Evolutionary conservation across 2,329 filamentous ascomycete species (phyloP), one percentile per base, ranked within the genome.

Genomic region (Fusarium mexicanum): DNA sequence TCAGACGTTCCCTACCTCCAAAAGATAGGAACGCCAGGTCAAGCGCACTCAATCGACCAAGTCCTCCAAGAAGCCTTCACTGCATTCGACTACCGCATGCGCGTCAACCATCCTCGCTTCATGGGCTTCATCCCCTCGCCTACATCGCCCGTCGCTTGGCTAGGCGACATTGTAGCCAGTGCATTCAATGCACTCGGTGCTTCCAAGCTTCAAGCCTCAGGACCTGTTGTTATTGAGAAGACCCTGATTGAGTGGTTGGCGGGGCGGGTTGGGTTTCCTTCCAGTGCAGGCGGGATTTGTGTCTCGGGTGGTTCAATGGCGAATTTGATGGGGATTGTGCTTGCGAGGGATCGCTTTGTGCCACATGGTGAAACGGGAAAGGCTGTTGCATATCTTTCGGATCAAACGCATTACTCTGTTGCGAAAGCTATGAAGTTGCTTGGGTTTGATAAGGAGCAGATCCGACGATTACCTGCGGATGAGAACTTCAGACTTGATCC

Each of bases 301-400:
- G 76, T 79, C 13, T 79, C 77, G 3, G 77, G 76, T 5, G 77
- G 76, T 9, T 76, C 75, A n/a, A 77, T 79, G 67, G 77, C 74
- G 26, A 79, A 79, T 46, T 24, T 79, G 38, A 73, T 75, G 61
- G 77, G 68, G 2, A 70, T 79, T 22, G 64, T 77, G 5, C 47
- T 76, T 4, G 74, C 77, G 3, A 69, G 76, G 0, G 76, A 79
- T 48, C 62, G 61, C 1, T 62, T 57, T 31, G 58, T 79, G 5
- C 65, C 66, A 13, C 68, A 24, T 5, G 68, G 71, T 6, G 29
- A 77, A n/a, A 51, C 46, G 0, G 26, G 50, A 2, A 58, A 58
- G 10, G 69, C 51, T 0, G 11, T 67, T 7, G 69, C 58, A 0
- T 73, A 73, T 51, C 37, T 73, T 1, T 70, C 65, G 0, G 65